phyloP scores from a whole-genome alignment of 78 protist genomes.

The Dictyostelium brefeldianum region DNA sequence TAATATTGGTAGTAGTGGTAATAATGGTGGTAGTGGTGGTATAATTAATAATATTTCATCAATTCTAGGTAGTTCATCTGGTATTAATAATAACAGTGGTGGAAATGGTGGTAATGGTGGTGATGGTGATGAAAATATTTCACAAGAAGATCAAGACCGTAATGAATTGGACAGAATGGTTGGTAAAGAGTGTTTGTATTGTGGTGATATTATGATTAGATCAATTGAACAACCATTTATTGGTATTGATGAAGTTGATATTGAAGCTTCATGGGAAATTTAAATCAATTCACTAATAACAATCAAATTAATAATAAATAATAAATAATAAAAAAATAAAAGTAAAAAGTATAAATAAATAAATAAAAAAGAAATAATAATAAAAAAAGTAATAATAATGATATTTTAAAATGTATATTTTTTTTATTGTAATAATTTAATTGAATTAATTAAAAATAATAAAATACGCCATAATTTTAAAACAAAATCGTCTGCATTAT shows the following conservation, averaged over 20 bases:
- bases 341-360: background rate
- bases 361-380: background rate
- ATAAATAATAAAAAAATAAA: background rate
- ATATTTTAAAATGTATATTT: background rate
- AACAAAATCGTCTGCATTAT: slow-evolving; percentile 83
- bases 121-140: slow-evolving; percentile 35
- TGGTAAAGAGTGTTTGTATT: slow-evolving; percentile 88
- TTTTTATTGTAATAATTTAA: background rate
- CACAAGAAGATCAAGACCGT: slow-evolving; percentile 50
- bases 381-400: background rate
- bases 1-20: background rate
- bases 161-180: slow-evolving; percentile 87
- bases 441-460: slow-evolving; percentile 8
- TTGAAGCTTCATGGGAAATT: slow-evolving; percentile 60
- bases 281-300: background rate
- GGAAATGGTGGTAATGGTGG: background rate
- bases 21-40: background rate
- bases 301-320: background rate
- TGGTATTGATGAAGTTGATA: slow-evolving; percentile 74
- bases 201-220: slow-evolving; percentile 88
- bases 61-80: background rate
- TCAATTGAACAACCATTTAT: slow-evolving; percentile 89
- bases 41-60: slow-evolving; percentile 24
- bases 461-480: slow-evolving; percentile 73
- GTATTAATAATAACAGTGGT: background rate